Base-by-base conservation (phyloP, 306 rosid species). In the Mucuna pruriens region DNA sequence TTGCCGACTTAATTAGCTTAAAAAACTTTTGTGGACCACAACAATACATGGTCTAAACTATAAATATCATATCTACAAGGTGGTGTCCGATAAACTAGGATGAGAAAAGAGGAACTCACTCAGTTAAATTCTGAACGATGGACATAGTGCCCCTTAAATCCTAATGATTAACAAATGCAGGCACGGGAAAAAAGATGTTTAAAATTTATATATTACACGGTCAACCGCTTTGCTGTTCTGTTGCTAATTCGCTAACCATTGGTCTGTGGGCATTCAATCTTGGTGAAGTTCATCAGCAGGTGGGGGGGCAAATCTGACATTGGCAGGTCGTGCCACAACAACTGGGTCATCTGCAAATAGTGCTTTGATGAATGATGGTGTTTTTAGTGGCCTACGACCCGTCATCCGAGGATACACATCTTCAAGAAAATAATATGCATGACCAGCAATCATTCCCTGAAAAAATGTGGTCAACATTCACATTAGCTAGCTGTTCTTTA, bases 361-460 rank as follows among this genome's bases (percentile, higher is more conserved):
- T 12, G 93, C 96, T 87, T 85, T 95, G 88, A 95, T 95, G 72
- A 95, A 87, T 0, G 91, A 85, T n/a, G 99, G 99, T 31, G 99
- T 95, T 81, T 63, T 90, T 34, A 95, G 84, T 31, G 98, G 99
- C 49, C 89, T 87, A 2, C 98, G 99, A 46, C 90, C 91, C 0
- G 97, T 91, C 99, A 95, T 95, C 78, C 86, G 86, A 38, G 99
- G 99, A 83, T 95, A 93, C 42, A 95, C 99, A 60, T 93, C 97
- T 87, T 88, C 94, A 25, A 95, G 98, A 86, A 95, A 95, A 87
- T 91, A 95, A 78, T 95, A 95, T 16, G 98, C 98, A 83, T 95
- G 98, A 2, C 99, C 99, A 49, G 99, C 97, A 87, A 91, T 91
- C 99, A 93, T 91, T 82, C 99, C 99, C 99, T 95, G 93, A 49